Conservation (phyloP, 2,329 filamentous ascomycete genomes). For the Metarhizium sp. region DNA sequence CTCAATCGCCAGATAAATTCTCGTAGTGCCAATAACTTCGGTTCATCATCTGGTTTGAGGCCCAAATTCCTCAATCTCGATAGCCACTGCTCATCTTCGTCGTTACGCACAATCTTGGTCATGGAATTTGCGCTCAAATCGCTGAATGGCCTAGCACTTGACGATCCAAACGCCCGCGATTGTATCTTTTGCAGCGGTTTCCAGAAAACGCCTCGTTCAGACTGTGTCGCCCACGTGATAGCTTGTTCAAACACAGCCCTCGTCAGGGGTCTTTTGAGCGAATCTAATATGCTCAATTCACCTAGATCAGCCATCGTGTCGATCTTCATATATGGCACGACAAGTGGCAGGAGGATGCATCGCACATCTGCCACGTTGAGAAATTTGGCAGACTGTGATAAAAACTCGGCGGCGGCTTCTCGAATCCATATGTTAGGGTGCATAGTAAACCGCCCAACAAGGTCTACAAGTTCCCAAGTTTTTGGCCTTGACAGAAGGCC, state of each 20-base stretch:
- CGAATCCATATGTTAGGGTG: conserved; percentile 95
- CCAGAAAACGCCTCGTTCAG: conserved; percentile 83
- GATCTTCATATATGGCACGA: conserved; percentile 74
- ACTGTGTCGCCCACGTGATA: conserved; percentile 73
- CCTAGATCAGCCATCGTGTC: conserved; percentile 56
- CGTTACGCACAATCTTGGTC: conserved; percentile 61
- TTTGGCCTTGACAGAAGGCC: conserved; percentile 79
- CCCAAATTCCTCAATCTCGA: conserved; percentile 74
- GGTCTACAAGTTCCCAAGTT: conserved; percentile 79
- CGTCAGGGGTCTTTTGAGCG: conserved; percentile 72
- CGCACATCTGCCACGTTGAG: conserved; percentile 71
- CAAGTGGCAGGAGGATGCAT: conserved; percentile 72
- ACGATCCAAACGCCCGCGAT: conserved; percentile 52
- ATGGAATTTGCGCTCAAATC: conserved; percentile 50
- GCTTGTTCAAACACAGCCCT: conserved; percentile 77
- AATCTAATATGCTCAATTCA: conserved; percentile 67
- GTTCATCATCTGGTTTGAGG: conserved; percentile 73
- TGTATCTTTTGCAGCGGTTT: conserved; percentile 61
- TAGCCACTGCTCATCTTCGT: conserved; percentile 95
- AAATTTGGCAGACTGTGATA: conserved; percentile 66
- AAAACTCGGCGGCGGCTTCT: conserved; percentile 77
- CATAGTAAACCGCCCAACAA: conserved; percentile 76
- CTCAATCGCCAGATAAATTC: conserved; percentile 89
- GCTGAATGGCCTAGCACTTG: conserved; percentile 42
- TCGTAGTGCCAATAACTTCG: conserved; percentile 74